Base-by-base conservation (phyloP, 1,284 basidiomycete genomes). In the Naganishia sp. region DNA sequence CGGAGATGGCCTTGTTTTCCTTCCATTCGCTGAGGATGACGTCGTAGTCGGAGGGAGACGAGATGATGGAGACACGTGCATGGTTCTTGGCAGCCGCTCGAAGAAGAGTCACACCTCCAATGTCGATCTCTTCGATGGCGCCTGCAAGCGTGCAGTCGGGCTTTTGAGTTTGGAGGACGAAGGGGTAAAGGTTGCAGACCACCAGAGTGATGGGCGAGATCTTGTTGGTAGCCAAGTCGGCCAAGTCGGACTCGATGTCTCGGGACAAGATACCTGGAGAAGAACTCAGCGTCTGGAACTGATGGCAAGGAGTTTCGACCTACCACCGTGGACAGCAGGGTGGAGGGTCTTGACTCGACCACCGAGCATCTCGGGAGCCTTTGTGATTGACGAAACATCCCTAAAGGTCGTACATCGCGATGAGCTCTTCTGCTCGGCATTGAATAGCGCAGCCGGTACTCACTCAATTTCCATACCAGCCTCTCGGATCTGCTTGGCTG, bases 41-140 rank as follows among this genome's bases (percentile, higher is more conserved):
- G 56, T 84, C 79, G 79, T 99, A 99, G 81, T 99, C 96, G n/a
- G 85, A 81, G 15, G 96, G 96, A 77, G 96, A 93, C 60, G 91
- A 96, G 65, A 99, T 84, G 68, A 99, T 89, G 36, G 89, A 89
- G 25, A 95, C 92, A 59, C 94, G 90, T 68, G 86, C 90, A 82
- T 99, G 96, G 82, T 99, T 99, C 83, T 99, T 99, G 67, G 96
- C 96, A 6, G 94, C 96, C 7, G 96, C 96, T 65, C 96, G 90
- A 60, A 99, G 87, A 28, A 99, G 88, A 2, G 96, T 99, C 49
- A 99, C 96, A 55, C 96, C 96, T 6, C 96, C 96, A 71, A 99
- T 99, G 81, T 99, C 96, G 73, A 99, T 90, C 82, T 99, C 96
- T 79, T 99, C 96, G 66, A 98, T 88, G 15, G 95, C 95, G 69